These are phyloP conservation scores for Lactarius tabidus DNA, from an alignment of 768 basidiomycete genomes.

Conservation along the genomic window DNA sequence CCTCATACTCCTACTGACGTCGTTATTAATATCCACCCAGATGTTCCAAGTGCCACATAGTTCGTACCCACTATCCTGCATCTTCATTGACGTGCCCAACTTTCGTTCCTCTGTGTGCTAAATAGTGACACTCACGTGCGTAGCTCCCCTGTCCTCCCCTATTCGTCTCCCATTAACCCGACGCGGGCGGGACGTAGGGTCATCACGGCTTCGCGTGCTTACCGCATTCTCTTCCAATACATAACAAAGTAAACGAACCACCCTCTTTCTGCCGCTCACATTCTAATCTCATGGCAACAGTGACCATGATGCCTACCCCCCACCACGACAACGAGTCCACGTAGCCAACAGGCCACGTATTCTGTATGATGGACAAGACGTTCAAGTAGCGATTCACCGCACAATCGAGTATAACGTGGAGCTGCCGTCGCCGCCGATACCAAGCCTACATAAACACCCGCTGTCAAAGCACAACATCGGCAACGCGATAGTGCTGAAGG, in stretches of 20 bases:
- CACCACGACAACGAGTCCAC: neutral
- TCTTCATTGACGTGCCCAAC: conserved; percentile 6
- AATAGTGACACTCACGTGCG: conserved; percentile 14
- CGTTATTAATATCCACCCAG: neutral
- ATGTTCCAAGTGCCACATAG: conserved; percentile 21
- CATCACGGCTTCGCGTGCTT: conserved; percentile 14
- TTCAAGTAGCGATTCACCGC: conserved; percentile 14
- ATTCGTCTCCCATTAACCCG: neutral
- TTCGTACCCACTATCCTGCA: conserved; percentile 14
- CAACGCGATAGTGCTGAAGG: neutral
- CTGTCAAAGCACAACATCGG: neutral
- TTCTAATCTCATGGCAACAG: neutral
- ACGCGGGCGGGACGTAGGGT: neutral
- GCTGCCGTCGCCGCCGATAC: neutral
- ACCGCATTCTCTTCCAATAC: conserved; percentile 19
- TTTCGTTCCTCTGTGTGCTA: neutral
- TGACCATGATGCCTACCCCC: neutral
- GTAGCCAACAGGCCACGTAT: neutral
- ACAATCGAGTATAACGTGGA: conserved; percentile 13
- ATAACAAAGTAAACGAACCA: conserved; percentile 1
- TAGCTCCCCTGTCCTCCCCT: neutral
- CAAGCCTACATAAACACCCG: conserved; percentile 5
- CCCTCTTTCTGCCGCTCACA: neutral
- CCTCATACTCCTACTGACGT: neutral
- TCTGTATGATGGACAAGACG: neutral